Base-by-base conservation (phyloP, 2,329 filamentous ascomycete species). In the Scedosporium apiospermum region DNA sequence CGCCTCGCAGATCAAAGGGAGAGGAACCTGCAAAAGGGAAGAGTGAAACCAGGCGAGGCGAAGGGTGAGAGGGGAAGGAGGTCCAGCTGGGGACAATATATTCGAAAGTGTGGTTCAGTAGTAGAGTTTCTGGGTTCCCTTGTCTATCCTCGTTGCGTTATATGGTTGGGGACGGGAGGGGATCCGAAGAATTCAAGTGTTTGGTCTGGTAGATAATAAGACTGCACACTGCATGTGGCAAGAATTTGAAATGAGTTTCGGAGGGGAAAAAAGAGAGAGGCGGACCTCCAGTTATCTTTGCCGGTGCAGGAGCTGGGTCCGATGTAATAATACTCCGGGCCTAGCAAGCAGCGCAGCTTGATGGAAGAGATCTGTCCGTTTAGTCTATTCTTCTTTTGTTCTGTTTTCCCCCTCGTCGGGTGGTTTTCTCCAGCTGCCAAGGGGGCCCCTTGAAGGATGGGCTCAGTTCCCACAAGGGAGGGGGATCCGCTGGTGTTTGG, bases 181-280 rank as follows among this genome's bases (percentile, higher is more conserved):
- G 49, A 61, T 41, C 60, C 60, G 49, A 51, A 61, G 60, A 57
- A 4, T 41, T 42, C 46, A 34, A 27, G 42, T 55, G 41, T 57
- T 51, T 61, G 60, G 60, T 55, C 46, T 61, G n/a, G 23, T 30
- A 42, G 55, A 27, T 41, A 58, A 58, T 58, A 58, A 38, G 16
- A 23, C 27, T 58, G 55, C 27, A 58, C 27, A 10, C 51, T 55
- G 51, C 51, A 55, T 27, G 55, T 58, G 55, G 55, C n/a, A 58
- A 55, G 51, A 55, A 49, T 26, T 23, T 55, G 51, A 55, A 55
- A 55, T 55, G 51, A 55, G 18, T 27, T 55, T 7, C 23, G 18
- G 23, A 27, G 5, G 6, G 51, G 12, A 10, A 55, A 61, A 10
- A 27, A 34, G 26, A 51, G 26, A 30, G 59, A 34, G 34, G 14